Percentiles rank a stretch among this genome's conserved stretches.
Conservation (phyloP, 495 filamentous ascomycete species). For the Hypoxylon rickii region DNA sequence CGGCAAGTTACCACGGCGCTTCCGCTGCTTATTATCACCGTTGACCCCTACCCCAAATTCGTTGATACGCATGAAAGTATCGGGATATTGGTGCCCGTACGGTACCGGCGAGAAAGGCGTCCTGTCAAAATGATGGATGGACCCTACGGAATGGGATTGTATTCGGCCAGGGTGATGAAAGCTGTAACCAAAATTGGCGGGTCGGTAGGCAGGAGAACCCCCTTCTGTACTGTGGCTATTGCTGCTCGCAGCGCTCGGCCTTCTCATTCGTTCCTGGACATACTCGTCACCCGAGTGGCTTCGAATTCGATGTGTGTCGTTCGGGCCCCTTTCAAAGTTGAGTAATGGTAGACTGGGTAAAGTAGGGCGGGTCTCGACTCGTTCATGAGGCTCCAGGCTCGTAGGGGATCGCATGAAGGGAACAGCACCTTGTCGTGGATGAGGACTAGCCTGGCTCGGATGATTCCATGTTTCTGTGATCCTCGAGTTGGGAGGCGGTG, state of each 20-base stretch:
- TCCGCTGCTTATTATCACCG: conserved; percentile 62
- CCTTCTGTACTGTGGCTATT: conserved; percentile 28
- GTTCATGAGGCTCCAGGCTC: conserved; percentile 26
- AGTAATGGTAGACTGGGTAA: conserved; percentile 41
- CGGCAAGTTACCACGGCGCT: conserved; percentile 76
- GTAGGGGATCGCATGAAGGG: conserved; percentile 33
- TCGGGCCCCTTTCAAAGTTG: conserved; percentile 29
- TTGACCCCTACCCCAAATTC: conserved; percentile 37
- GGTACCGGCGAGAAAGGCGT: conserved; percentile 40
- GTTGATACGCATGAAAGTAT: conserved; percentile 33
- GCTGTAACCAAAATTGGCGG: conserved; percentile 13
- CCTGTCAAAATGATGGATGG: conserved; percentile 37
- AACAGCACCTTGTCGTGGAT: conserved; percentile 22
- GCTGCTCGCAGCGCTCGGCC: conserved; percentile 19
- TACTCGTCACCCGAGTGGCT: conserved; percentile 29
- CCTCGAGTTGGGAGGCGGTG: conserved; percentile 27
- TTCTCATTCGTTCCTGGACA: conserved; percentile 28
- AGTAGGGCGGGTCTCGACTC: conserved; percentile 32
- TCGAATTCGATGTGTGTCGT: conserved; percentile 25
- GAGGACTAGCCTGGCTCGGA: conserved; percentile 37
- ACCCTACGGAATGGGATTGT: conserved; percentile 45
- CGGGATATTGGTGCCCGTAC: conserved; percentile 37
- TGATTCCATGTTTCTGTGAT: conserved; percentile 38
- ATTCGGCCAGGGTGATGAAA: conserved; percentile 44
- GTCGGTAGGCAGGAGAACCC: conserved; percentile 26